Evolutionary conservation across 495 filamentous ascomycete species (phyloP).

Genomic region (Thermochaetoides thermophila): DNA sequence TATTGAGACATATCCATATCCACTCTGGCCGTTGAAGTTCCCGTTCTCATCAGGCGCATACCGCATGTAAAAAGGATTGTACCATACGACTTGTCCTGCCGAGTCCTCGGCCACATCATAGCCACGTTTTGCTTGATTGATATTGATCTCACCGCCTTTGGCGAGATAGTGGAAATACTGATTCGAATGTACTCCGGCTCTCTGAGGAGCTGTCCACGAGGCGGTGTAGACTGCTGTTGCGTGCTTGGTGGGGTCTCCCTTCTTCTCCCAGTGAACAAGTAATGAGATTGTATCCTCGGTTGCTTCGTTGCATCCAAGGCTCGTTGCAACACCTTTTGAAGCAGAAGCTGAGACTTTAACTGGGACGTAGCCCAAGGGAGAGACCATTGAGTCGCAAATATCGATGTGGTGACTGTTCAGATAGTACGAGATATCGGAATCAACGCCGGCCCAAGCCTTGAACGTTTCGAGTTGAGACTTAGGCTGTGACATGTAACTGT

Average conservation of each 20-base stretch:
- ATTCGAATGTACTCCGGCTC: constrained; percentile 82
- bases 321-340: constrained; percentile 49
- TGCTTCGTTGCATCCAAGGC: constrained; percentile 60
- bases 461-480: constrained; percentile 89
- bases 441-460: constrained; percentile 85
- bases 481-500: constrained; percentile 91
- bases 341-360: constrained; percentile 66
- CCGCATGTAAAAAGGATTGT: constrained; percentile 94
- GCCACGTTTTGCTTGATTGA: constrained; percentile 86
- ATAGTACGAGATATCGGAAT: constrained; percentile 89
- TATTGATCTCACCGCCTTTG: constrained; percentile 65
- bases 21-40: constrained; percentile 80
- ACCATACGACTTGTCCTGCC: constrained; percentile 54
- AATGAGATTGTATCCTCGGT: constrained; percentile 92
- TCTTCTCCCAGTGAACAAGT: constrained; percentile 74
- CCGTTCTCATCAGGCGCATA: constrained; percentile 92
- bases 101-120: constrained; percentile 86
- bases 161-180: constrained; percentile 95
- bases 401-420: constrained; percentile 90
- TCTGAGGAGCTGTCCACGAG: constrained; percentile 86
- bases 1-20: constrained; percentile 86
- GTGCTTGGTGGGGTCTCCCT: constrained; percentile 44
- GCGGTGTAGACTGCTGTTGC: constrained; percentile 91
- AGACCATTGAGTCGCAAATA: constrained; percentile 79
- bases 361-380: constrained; percentile 50